A percentile compares a stretch with the other conserved stretches of the same genome.
These are phyloP conservation scores for Excoecaria cochinchinensis DNA, from an alignment of 345 rosid genomes.

Conservation along the genomic window DNA sequence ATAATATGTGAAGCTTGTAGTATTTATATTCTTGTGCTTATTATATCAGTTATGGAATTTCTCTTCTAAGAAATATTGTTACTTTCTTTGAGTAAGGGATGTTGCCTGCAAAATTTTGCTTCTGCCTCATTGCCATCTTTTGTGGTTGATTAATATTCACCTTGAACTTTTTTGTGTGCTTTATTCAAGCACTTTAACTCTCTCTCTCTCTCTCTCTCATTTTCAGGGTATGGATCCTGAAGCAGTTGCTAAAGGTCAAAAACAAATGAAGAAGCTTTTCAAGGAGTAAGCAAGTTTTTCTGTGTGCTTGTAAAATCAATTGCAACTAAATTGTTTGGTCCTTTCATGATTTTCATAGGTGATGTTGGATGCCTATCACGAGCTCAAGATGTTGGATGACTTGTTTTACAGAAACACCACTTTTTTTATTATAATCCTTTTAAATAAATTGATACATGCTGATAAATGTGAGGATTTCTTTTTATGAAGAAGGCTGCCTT, in stretches of 20 bases:
- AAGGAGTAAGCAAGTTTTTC: constrained; percentile 60
- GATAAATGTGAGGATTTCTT: neutral
- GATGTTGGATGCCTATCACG: neutral
- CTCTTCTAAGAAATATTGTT: neutral
- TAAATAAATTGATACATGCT: neutral
- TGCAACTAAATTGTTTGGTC: neutral
- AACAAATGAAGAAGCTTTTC: constrained; percentile 62
- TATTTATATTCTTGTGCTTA: neutral
- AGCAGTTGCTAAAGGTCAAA: constrained; percentile 53
- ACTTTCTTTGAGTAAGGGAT: neutral
- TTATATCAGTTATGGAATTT: neutral
- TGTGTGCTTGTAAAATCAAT: constrained; percentile 10
- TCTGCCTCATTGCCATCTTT: too few relatives aligned
- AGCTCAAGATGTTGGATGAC: neutral
- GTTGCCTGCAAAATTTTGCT: neutral
- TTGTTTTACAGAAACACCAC: neutral
- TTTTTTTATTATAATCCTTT: neutral
- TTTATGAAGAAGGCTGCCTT: neutral
- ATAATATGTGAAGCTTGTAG: neutral
- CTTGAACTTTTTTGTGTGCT: too few relatives aligned
- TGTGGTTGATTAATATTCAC: neutral
- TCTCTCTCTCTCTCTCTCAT: constrained; percentile 8
- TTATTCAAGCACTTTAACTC: constrained; percentile 9
- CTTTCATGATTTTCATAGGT: neutral
- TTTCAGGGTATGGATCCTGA: constrained; percentile 53